These are phyloP conservation scores for Kluyveromyces sp. DNA, from an alignment of 1,139 yeast genomes.

Conservation along the genomic window DNA sequence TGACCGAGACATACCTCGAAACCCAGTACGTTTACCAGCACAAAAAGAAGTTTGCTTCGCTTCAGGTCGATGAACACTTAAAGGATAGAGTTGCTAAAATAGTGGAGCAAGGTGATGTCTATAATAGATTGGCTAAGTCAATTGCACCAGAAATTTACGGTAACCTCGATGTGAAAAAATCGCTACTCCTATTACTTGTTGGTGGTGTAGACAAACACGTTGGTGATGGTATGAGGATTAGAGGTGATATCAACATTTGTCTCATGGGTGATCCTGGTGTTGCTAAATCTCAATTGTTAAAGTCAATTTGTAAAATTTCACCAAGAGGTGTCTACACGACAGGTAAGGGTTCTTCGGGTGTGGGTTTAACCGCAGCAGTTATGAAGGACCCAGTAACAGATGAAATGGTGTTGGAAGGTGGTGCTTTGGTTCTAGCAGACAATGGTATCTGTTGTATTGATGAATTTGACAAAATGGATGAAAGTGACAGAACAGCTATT, in stretches of 20 bases:
- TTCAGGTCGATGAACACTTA: conserved; percentile 51
- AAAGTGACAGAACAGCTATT: conserved; percentile 91
- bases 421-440: conserved; percentile 94
- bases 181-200: conserved; percentile 70
- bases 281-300: conserved; percentile 92
- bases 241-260: conserved; percentile 96
- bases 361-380: conserved; percentile 97
- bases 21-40: conserved; percentile 82
- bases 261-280: conserved; percentile 99
- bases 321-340: conserved; percentile 98
- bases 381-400: conserved; percentile 98
- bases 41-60: conserved; percentile 74
- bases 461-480: conserved; percentile 99
- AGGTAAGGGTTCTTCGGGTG: conserved; percentile 98
- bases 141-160: conserved; percentile 98
- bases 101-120: conserved; percentile 56
- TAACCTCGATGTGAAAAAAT: conserved; percentile 87
- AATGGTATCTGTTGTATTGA: conserved; percentile 98
- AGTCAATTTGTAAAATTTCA: conserved; percentile 85
- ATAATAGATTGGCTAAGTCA: conserved; percentile 73
- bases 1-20: conserved; percentile 90
- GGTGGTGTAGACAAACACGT: conserved; percentile 95
- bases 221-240: conserved; percentile 93
- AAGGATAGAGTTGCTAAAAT: conserved; percentile 49
- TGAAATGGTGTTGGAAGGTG: conserved; percentile 97